phyloP scores from a whole-genome alignment of 257 asterid genomes.

The Apocynum venetum region DNA sequence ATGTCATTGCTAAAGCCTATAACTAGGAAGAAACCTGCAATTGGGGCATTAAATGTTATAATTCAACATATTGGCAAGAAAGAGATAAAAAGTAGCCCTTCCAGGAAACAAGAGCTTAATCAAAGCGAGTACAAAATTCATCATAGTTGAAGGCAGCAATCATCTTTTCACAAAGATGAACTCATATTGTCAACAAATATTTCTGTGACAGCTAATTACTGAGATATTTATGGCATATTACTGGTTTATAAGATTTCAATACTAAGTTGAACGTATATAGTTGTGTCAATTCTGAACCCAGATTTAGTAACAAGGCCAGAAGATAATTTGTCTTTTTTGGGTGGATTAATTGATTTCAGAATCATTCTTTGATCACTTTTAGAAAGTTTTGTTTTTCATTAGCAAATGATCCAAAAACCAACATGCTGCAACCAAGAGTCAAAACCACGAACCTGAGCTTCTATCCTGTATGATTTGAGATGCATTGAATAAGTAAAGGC shows the following conservation, averaged over 20 bases:
- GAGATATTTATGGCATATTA: not conserved
- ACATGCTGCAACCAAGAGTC: conserved; percentile 70
- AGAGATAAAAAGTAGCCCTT: not conserved
- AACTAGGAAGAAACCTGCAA: not conserved
- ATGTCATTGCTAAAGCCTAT: no score
- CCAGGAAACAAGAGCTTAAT: not conserved
- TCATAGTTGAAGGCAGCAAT: not conserved
- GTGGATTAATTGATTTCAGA: conserved; percentile 1
- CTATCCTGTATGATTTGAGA: conserved; percentile 78
- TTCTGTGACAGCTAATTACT: not conserved
- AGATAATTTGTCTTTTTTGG: not conserved
- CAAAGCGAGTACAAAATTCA: not conserved
- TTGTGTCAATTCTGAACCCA: not conserved
- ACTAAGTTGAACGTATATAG: not conserved
- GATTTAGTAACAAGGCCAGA: conserved; percentile 10
- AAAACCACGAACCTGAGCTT: conserved; percentile 88
- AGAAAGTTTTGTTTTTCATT: conserved; percentile 20
- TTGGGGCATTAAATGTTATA: not conserved
- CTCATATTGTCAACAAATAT: conserved; percentile 1
- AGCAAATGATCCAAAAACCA: conserved; percentile 44
- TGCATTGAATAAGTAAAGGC: conserved; percentile 57
- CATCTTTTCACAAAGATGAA: not conserved
- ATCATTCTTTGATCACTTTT: conserved; percentile 10
- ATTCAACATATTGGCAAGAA: not conserved
- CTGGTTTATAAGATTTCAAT: not conserved